Evolutionary conservation across 2,329 filamentous ascomycete species (phyloP).

Genomic region (Ascochyta pisi): DNA sequence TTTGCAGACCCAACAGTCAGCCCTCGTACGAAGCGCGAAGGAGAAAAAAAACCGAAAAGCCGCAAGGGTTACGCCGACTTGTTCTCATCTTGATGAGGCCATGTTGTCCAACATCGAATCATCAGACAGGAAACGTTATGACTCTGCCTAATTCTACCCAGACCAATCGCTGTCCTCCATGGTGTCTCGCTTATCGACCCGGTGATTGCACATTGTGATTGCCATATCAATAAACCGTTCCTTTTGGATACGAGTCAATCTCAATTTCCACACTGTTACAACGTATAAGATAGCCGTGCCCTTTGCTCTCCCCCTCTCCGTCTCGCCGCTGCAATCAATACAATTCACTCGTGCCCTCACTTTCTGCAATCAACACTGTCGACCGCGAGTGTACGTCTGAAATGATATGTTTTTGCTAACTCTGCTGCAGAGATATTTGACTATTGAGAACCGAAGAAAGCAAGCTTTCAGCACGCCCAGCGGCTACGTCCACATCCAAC

Average conservation of each 20-base stretch:
- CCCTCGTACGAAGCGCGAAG: constrained; percentile 10
- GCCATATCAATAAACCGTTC: constrained; percentile 8
- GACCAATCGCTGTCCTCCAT: constrained; percentile 4
- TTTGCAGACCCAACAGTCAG: neutral
- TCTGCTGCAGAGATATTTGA: constrained; percentile 35
- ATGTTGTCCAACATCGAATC: constrained; percentile 1
- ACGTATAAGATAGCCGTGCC: constrained; percentile 13
- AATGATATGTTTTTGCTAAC: constrained; percentile 38
- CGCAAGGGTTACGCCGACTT: neutral
- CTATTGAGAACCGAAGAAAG: constrained; percentile 31
- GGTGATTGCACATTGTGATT: constrained; percentile 19
- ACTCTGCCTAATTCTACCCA: constrained; percentile 9
- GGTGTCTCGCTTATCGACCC: constrained; percentile 6
- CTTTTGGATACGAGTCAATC: constrained; percentile 17
- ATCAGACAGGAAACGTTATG: neutral
- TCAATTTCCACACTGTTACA: constrained; percentile 12
- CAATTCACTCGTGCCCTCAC: neutral
- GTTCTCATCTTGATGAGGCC: neutral
- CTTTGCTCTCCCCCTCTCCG: neutral
- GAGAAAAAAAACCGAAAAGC: neutral
- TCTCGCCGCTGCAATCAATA: too few relatives aligned
- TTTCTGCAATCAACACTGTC: neutral
- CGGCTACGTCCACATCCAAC: constrained; percentile 32
- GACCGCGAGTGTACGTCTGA: neutral
- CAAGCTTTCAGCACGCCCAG: constrained; percentile 41